Base-by-base conservation (phyloP, 2,329 filamentous ascomycete genomes). In the Colletotrichum eremochloae region DNA sequence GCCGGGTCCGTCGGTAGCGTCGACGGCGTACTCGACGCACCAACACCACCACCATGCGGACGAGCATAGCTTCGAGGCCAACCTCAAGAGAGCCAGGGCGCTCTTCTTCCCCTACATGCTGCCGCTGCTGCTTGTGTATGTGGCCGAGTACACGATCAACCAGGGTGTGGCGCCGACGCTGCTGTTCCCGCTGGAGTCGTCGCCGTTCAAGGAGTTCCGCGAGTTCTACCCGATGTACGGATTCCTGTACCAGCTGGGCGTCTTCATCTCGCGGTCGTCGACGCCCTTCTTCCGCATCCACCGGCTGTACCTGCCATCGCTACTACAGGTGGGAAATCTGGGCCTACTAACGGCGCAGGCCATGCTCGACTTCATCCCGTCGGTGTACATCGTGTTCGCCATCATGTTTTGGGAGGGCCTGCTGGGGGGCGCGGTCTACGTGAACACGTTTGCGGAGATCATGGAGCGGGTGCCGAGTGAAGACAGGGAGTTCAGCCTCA, bases 91-190 rank as follows among this genome's bases (percentile, higher is more conserved):
- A 5, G 90, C 92, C 0, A 87, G 84, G 73, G 86, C 87, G 0
- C 86, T 98, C 1, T 92, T 98, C 78, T 84, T 97, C 56, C 90
- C 90, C 0, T 92, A 92, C 81, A 98, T 99, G 95, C 86, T 97
- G 4, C 96, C 96, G 0, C 87, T 99, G 18, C 87, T 98, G 44
- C 84, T 98, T 20, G 96, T 99, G 40, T 99, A 98, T 80, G 89
- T 98, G 46, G 94, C 95, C 68, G 96, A 99, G 84, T 99, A 99
- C 81, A 97, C 94, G 67, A 98, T 98, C 82, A 98, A 98, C 83
- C 95, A 97, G 84, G 96, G 95, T 46, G 94, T 98, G 0, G 87
- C 94, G 0, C 96, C 96, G 0, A 97, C 95, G 0, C 86, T 98
- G 0, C 88, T 99, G 5, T 99, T 97, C 79, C 94, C 95, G 0